Evolutionary conservation across 2,329 filamentous ascomycete species (phyloP).

Genomic region (Dissoconium aciculare): DNA sequence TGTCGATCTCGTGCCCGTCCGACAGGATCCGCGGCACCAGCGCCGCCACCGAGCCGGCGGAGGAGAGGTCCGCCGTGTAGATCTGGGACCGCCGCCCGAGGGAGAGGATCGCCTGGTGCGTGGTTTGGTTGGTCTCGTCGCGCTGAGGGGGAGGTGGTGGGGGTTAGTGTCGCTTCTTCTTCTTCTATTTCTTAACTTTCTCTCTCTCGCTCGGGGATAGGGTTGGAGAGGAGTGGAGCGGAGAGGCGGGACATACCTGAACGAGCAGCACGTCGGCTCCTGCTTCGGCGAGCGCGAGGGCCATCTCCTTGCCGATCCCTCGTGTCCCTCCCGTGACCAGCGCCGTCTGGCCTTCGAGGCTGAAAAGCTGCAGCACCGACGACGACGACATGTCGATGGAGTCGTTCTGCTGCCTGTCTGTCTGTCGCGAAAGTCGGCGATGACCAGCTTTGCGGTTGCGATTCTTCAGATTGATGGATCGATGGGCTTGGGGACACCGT

Average conservation of each 20-base stretch:
- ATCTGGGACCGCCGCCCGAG: constrained; percentile 53
- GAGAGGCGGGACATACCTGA: constrained; percentile 28
- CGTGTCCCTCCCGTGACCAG: constrained; percentile 36
- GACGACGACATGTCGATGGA: too few species aligned
- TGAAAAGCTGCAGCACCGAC: constrained; percentile 32
- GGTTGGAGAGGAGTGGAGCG: too few species aligned
- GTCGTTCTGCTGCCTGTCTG: too few species aligned
- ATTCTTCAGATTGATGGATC: too few species aligned
- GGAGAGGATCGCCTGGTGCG: constrained; percentile 46
- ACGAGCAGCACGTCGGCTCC: constrained; percentile 37
- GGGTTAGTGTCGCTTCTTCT: neutral
- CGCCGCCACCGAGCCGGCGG: constrained; percentile 41
- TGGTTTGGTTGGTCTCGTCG: constrained; percentile 40
- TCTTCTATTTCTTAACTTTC: constrained; percentile 3
- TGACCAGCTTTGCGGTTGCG: too few species aligned
- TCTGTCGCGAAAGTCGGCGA: too few species aligned
- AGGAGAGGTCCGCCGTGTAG: constrained; percentile 56
- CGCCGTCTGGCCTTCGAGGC: constrained; percentile 35
- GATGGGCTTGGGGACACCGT: too few species aligned
- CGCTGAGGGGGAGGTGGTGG: constrained; percentile 28
- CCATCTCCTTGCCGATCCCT: constrained; percentile 38
- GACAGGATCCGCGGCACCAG: constrained; percentile 47
- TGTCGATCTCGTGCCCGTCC: constrained; percentile 51
- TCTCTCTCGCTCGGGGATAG: neutral
- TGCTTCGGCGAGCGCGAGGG: constrained; percentile 35